Evolutionary conservation across 768 basidiomycete species (phyloP).

Genomic region (Asterophora parasitica): DNA sequence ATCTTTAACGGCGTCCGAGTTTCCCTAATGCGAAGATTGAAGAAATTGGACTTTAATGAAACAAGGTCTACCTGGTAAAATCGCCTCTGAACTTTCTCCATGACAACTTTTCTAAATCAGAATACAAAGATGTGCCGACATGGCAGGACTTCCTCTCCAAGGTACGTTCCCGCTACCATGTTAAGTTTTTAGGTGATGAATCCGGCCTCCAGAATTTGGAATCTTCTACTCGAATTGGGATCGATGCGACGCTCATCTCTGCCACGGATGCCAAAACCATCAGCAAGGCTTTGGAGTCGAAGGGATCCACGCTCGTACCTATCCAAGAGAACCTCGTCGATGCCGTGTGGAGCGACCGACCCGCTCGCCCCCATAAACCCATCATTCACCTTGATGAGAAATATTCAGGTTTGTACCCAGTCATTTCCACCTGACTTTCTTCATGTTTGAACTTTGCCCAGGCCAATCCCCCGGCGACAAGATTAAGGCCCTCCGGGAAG

Average conservation of each 20-base stretch:
- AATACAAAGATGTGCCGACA: constrained; percentile 65
- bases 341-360: constrained; percentile 69
- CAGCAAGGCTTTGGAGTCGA: constrained; percentile 46
- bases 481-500: constrained; percentile 58
- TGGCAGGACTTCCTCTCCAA: constrained; percentile 87
- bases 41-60: constrained; percentile 95
- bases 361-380: constrained; percentile 59
- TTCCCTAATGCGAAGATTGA: constrained; percentile 1
- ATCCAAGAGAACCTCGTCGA: constrained; percentile 75
- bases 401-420: constrained; percentile 51
- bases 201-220: constrained; percentile 48
- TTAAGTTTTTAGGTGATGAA: not conserved
- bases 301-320: constrained; percentile 61
- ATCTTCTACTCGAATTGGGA: constrained; percentile 61
- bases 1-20: not conserved
- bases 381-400: constrained; percentile 69
- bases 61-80: constrained; percentile 72
- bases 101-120: not conserved
- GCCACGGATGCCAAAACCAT: constrained; percentile 65
- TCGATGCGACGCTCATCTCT: constrained; percentile 75
- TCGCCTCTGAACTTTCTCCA: not conserved
- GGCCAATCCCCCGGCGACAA: constrained; percentile 66
- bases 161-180: constrained; percentile 30
- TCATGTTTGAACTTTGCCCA: constrained; percentile 14
- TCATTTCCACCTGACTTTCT: not conserved